phyloP scores from a whole-genome alignment of 768 basidiomycete species.

The Rhizopogon sp. region DNA sequence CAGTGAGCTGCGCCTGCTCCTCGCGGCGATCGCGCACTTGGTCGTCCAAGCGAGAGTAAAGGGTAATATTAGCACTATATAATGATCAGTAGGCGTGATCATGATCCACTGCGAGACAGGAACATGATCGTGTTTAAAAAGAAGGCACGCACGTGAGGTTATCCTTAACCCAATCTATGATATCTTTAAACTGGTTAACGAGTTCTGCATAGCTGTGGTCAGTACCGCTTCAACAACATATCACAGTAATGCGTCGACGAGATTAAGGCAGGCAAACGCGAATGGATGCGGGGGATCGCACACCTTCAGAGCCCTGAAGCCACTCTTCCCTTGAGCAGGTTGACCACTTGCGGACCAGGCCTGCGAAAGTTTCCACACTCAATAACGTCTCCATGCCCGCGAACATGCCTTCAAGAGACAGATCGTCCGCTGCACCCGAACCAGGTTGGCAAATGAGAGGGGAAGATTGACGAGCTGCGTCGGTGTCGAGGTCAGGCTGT shows the following conservation, averaged over 20 bases:
- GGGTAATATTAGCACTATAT: slow-evolving; percentile 16
- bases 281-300: slow-evolving; percentile 2
- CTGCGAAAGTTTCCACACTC: slow-evolving; percentile 16
- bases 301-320: slow-evolving; percentile 26
- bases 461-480: neutral
- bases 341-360: slow-evolving; percentile 22
- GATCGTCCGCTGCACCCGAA: neutral
- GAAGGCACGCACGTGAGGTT: slow-evolving; percentile 18
- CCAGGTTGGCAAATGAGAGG: neutral
- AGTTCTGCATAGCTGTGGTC: neutral
- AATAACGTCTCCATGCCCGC: slow-evolving; percentile 15
- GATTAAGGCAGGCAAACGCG: slow-evolving; percentile 16
- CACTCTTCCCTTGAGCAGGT: slow-evolving; percentile 25
- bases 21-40: slow-evolving; percentile 17
- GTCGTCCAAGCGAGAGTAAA: slow-evolving; percentile 14
- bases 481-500: neutral
- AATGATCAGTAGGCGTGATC: neutral
- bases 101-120: neutral
- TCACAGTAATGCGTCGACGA: slow-evolving; percentile 14
- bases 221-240: neutral
- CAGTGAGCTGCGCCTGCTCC: slow-evolving; percentile 14
- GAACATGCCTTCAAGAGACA: slow-evolving; percentile 13
- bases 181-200: neutral
- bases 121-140: neutral
- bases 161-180: slow-evolving; percentile 19